Evolutionary conservation across 2,329 filamentous ascomycete species (phyloP).

Genomic region (Pseudogymnoascus sp.): DNA sequence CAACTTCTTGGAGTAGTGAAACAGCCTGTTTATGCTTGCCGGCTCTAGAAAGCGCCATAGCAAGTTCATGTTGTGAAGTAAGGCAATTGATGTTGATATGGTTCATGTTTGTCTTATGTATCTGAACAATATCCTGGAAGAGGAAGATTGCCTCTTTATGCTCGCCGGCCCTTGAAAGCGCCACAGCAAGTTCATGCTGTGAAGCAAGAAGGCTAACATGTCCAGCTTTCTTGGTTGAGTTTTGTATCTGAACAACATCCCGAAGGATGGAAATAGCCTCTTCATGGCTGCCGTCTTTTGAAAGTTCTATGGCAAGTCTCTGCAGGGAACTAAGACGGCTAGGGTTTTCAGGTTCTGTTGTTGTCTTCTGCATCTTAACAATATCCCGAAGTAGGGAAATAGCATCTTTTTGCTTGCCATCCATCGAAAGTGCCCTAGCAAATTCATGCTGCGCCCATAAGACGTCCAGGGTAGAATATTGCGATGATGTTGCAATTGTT

Average conservation of each 20-base stretch:
- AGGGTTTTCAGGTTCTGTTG: conserved; percentile 2
- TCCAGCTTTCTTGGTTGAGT: background rate
- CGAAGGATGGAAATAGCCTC: conserved; percentile 1
- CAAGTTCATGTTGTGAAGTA: background rate
- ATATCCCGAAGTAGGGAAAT: conserved; percentile 8
- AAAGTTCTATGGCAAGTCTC: background rate
- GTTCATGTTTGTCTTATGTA: background rate
- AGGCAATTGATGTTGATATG: background rate
- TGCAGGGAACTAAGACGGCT: conserved; percentile 3
- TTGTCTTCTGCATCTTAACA: background rate
- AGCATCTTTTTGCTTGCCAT: background rate
- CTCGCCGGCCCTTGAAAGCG: background rate
- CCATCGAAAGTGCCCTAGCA: background rate
- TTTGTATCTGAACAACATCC: background rate
- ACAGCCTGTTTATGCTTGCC: conserved; percentile 3
- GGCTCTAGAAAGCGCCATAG: background rate
- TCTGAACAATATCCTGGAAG: conserved; percentile 5
- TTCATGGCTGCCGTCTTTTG: background rate
- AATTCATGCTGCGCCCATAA: background rate
- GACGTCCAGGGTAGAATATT: background rate
- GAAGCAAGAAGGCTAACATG: conserved; percentile 12
- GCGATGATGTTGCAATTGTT: background rate
- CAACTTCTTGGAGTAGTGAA: background rate
- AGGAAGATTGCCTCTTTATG: conserved; percentile 6
- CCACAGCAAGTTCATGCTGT: background rate